Percentiles rank a stretch among this genome's conserved stretches.
Conservation (phyloP, 2,329 filamentous ascomycete genomes). For the Macrophomina phaseolina region DNA sequence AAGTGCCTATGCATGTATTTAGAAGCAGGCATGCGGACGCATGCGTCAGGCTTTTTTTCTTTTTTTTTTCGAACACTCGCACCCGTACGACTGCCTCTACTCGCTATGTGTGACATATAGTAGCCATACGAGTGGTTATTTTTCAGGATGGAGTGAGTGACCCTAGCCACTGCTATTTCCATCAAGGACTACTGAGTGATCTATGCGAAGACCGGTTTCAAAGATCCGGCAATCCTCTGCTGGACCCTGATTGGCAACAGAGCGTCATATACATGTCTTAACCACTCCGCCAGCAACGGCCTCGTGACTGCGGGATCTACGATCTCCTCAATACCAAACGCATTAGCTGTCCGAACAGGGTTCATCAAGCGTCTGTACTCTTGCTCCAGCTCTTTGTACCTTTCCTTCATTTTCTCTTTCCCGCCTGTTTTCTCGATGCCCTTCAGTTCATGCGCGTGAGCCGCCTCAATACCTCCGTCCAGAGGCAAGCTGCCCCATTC, state of each 20-base stretch:
- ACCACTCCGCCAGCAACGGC: slow-evolving; percentile 61
- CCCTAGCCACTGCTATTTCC: no score
- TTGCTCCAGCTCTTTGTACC: slow-evolving; percentile 63
- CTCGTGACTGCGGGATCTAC: slow-evolving; percentile 67
- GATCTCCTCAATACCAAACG: slow-evolving; percentile 69
- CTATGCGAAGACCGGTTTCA: slow-evolving; percentile 42
- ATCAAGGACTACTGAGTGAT: no score
- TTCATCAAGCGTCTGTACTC: slow-evolving; percentile 69
- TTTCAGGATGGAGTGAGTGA: no score
- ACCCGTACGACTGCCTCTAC: no score
- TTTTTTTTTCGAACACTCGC: no score
- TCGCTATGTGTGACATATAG: no score
- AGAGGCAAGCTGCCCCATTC: slow-evolving; percentile 68
- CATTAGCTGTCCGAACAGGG: slow-evolving; percentile 67
- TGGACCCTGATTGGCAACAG: slow-evolving; percentile 57
- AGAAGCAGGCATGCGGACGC: no score
- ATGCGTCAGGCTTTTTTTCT: no score
- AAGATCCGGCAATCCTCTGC: slow-evolving; percentile 46
- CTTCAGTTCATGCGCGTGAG: slow-evolving; percentile 64
- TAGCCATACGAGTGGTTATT: no score
- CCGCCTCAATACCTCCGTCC: slow-evolving; percentile 69
- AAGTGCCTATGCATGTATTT: no score
- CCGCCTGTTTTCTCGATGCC: slow-evolving; percentile 59
- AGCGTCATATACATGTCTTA: slow-evolving; percentile 60
- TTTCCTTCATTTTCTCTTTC: slow-evolving; percentile 52